Evolutionary conservation across 2,329 filamentous ascomycete species (phyloP), one percentile per base, ranked within the genome.

Genomic region (Hymenoscyphus infarciens): DNA sequence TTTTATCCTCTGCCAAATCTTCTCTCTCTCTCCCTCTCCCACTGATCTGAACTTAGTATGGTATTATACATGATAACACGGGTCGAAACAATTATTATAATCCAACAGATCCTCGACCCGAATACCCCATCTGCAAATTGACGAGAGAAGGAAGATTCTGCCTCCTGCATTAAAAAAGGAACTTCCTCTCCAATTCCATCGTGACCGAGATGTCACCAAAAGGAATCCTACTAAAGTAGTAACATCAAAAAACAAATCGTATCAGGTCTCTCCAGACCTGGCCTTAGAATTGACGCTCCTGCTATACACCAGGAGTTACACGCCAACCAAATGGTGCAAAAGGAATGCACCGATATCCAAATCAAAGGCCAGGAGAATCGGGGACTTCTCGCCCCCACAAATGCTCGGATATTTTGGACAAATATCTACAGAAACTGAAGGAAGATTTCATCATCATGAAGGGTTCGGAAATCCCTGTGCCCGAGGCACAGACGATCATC

Each of bases 401-500:
- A 62, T 49, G 60, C 38, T 57, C 35, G 52, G 61, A 35, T 55
- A 64, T 60, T 60, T 63, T 68, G 61, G 63, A 64, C 64, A 64
- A 19, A 64, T 66, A 70, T 66, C 59, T 65, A 67, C 66, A 68
- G 61, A 66, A 61, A 70, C 29, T 57, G 61, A 65, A 67, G 65
- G 63, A 64, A 63, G 62, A 66, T 68, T 49, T 69, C 67, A 63
- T 67, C 35, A 63, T 65, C 63, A 66, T 65, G 61, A 57, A 66
- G 61, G 63, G 59, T 22, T 5, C 64, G 54, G 59, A 62, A 60
- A 62, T 57, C 55, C 60, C 45, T 59, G 52, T 19, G 56, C 60
- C 57, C 58, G 59, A 64, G 35, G 59, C 63, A 66, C 63, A 64
- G 60, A 64, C 59, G 35, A 57, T 61, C 33, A 19, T 42, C 58